Conservation (phyloP, 108 stramenopile species). For the Conticribra weissflogii region DNA sequence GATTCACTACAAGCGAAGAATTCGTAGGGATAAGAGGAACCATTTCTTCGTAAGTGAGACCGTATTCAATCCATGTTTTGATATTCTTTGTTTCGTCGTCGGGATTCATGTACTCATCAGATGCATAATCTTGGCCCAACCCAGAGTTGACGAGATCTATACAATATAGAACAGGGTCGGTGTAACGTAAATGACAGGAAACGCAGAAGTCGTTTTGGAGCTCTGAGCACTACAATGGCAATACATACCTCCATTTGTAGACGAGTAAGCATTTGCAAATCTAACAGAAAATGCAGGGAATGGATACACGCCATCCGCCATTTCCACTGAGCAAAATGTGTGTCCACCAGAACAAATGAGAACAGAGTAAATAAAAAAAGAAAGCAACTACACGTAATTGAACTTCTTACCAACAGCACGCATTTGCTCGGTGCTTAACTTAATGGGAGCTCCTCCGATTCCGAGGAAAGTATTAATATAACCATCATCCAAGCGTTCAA, state of each 20-base stretch:
- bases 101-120: slow-evolving; percentile 9
- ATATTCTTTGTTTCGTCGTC: slow-evolving; percentile 10
- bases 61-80: background rate
- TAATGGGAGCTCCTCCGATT: slow-evolving; percentile 14
- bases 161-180: background rate
- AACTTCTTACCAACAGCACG: slow-evolving; percentile 4
- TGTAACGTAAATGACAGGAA: background rate
- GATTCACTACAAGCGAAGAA: slow-evolving; percentile 1
- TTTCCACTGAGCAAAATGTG: background rate
- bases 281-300: slow-evolving; percentile 1
- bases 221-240: too few species aligned
- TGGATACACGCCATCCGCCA: background rate
- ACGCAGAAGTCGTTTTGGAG: too few species aligned
- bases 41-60: background rate
- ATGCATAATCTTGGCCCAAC: background rate
- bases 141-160: background rate
- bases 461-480: slow-evolving; percentile 11
- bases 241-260: slow-evolving; percentile 17
- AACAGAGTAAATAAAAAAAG: background rate
- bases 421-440: slow-evolving; percentile 7
- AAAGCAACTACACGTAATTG: background rate
- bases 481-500: slow-evolving; percentile 17
- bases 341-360: background rate
- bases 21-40: background rate
- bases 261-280: slow-evolving; percentile 20